Evolutionary conservation across 345 rosid genomes (phyloP).

Genomic region (Microcos paniculata): DNA sequence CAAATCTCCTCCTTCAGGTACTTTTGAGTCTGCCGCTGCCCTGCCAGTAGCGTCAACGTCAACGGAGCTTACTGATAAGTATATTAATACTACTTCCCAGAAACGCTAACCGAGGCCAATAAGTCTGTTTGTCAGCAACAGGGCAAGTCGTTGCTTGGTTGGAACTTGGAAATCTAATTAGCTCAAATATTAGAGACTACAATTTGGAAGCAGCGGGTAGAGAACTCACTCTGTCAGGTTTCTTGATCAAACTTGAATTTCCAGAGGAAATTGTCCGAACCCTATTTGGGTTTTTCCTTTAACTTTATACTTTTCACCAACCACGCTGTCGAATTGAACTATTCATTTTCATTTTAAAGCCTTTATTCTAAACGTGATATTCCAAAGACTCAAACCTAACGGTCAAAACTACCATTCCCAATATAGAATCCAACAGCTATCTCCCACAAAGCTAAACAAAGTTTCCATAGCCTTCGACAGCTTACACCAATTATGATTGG

Average conservation of each 20-base stretch:
- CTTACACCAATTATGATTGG: not conserved
- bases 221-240: not conserved
- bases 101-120: too few relatives aligned
- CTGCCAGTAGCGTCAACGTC: not conserved
- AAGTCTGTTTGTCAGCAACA: not conserved
- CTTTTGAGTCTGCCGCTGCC: not conserved
- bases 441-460: not conserved
- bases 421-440: not conserved
- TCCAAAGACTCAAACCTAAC: conserved; percentile 20
- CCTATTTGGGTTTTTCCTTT: not conserved
- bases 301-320: not conserved
- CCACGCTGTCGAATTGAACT: not conserved
- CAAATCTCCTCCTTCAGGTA: not conserved
- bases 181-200: not conserved
- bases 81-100: too few relatives aligned
- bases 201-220: not conserved
- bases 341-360: not conserved
- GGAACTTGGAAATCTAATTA: not conserved
- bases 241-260: not conserved
- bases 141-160: not conserved
- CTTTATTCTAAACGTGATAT: not conserved
- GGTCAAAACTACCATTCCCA: conserved; percentile 44
- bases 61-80: not conserved
- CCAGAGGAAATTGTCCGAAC: not conserved
- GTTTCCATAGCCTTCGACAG: not conserved